These are phyloP conservation scores for Pyrrhoderma lamaoense DNA, from an alignment of 1,284 basidiomycete species.

Conservation along the genomic window DNA sequence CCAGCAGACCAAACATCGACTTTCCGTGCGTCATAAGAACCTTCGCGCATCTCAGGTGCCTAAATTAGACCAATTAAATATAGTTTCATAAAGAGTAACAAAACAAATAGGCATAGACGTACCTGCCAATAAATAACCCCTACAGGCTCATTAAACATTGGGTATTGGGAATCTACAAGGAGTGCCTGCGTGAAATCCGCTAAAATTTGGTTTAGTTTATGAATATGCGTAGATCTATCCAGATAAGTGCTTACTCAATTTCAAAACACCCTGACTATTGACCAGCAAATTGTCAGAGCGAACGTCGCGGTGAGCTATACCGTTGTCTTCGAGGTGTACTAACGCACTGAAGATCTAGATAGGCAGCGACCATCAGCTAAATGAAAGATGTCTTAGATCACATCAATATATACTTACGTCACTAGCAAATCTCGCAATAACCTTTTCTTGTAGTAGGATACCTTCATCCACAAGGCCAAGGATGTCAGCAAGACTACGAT, in stretches of 20 bases:
- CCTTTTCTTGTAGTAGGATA: conserved; percentile 52
- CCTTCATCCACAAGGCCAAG: conserved; percentile 54
- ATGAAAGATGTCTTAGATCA: background rate
- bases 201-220: conserved; percentile 25
- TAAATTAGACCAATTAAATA: background rate
- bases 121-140: conserved; percentile 76
- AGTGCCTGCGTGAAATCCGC: conserved; percentile 75
- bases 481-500: conserved; percentile 72
- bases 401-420: conserved; percentile 58
- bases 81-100: no score
- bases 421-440: conserved; percentile 60
- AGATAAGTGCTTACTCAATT: conserved; percentile 48
- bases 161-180: conserved; percentile 40
- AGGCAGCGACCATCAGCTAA: conserved; percentile 2
- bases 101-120: conserved; percentile 20
- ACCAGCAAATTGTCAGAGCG: conserved; percentile 73
- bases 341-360: conserved; percentile 54
- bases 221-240: background rate
- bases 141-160: conserved; percentile 46
- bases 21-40: conserved; percentile 62
- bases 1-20: conserved; percentile 77
- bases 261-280: conserved; percentile 57
- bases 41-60: conserved; percentile 30
- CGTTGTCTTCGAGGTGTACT: conserved; percentile 50
- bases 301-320: conserved; percentile 71